Evolutionary conservation across 768 basidiomycete genomes (phyloP).

Genomic region (Russula earlei): DNA sequence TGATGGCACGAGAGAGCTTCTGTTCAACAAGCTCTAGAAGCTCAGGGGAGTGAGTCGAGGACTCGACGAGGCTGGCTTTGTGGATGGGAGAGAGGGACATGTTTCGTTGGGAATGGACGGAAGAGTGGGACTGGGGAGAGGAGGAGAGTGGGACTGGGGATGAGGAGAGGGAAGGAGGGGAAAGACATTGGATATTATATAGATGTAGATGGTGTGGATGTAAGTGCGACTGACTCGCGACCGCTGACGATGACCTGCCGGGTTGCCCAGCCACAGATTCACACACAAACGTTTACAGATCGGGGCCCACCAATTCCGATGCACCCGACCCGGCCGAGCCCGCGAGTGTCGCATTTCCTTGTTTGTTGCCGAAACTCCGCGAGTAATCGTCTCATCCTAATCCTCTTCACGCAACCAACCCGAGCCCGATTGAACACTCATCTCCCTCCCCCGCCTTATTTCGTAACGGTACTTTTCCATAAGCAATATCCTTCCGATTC

Average conservation of each 20-base stretch:
- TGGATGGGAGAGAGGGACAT: constrained; percentile 33
- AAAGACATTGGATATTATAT: constrained; percentile 23
- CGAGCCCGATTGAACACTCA: not conserved
- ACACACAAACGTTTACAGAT: not conserved
- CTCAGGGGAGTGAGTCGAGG: constrained; percentile 51
- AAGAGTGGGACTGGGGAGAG: not conserved
- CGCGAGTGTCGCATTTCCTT: not conserved
- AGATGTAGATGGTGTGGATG: not conserved
- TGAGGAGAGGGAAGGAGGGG: constrained; percentile 1
- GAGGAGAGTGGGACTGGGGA: constrained; percentile 2
- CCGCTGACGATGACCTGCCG: not conserved
- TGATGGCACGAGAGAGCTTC: constrained; percentile 49
- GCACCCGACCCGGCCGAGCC: constrained; percentile 5
- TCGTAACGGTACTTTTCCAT: too few relatives aligned
- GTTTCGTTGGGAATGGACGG: constrained; percentile 1
- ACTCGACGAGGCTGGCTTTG: constrained; percentile 50
- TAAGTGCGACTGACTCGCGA: not conserved
- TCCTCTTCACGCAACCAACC: constrained; percentile 3
- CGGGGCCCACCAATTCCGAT: not conserved
- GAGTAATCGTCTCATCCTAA: not conserved
- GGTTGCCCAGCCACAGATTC: not conserved
- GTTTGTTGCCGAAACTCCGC: constrained; percentile 11
- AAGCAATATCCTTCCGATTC: too few relatives aligned
- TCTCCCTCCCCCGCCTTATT: too few relatives aligned
- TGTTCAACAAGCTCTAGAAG: constrained; percentile 61